Base-by-base conservation (phyloP, 345 rosid genomes). In the Acer campestre region DNA sequence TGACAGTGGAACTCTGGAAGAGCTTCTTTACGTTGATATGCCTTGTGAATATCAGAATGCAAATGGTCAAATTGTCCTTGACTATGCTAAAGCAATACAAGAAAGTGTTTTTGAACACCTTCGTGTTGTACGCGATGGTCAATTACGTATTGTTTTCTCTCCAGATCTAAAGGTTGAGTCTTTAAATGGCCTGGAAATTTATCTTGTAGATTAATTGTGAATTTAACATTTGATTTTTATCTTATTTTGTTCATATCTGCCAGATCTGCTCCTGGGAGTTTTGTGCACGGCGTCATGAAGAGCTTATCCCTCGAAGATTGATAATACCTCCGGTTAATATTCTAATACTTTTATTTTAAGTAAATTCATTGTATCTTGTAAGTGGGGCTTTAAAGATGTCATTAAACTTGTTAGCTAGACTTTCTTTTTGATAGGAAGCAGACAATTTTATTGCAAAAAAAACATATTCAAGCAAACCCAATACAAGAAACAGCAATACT, bases 31-130 rank as follows among this genome's bases (percentile, higher is more conserved):
- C 68, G 92, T 95, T 59, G 99, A 95, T 84, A 95, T 95, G 98
- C 99, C 99, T 10, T 87, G 88, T 18, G 98, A 94, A 77, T 92
- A 91, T 72, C 98, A 88, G 48, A 91, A 90, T 75, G 78, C 96
- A 35, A 90, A 97, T 25, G 98, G 98, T 75, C 98, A 95, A 81
- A 93, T 95, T 78, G 97, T 95, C 20, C 80, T 95, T 84, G 99
- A 94, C 77, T 95, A 95, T 79, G 99, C 99, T 70, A 95, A 95
- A 90, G 98, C 99, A 48, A 93, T 92, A 74, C 99, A 95, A 78
- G 99, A 95, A 85, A 95, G 99, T 86, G 99, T 95, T 65, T 95
- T 93, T 85, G 97, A 95, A 85, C 97, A 94, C 80, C 98, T 95
- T 61, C 97, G 99, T 53, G 98, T 95, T 77, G 99, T 94, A 58